phyloP scores from a whole-genome alignment of 2,329 filamentous ascomycete genomes.

The Celoporthe dispersa region DNA sequence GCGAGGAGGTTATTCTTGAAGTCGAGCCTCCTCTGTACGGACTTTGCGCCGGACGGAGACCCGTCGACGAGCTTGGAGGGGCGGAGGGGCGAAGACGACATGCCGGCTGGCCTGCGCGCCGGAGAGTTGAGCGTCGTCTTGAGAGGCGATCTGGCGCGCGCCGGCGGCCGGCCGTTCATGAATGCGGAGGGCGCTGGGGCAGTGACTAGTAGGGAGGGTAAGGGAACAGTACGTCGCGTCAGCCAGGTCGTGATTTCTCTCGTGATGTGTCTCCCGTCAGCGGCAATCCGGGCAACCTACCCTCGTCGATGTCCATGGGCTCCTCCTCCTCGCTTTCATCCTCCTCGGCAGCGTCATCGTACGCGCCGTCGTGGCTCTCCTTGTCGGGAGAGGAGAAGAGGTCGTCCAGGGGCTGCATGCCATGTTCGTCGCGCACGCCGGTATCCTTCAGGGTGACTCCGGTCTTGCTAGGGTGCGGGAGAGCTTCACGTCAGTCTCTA shows the following conservation, averaged over 20 bases:
- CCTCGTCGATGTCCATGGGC: constrained; percentile 51
- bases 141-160: constrained; percentile 60
- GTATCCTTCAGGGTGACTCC: constrained; percentile 80
- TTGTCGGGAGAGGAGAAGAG: constrained; percentile 88
- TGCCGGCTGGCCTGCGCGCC: constrained; percentile 63
- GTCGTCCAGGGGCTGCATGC: constrained; percentile 83
- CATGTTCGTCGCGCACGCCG: constrained; percentile 85
- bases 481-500: constrained; percentile 3
- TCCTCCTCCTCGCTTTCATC: constrained; percentile 48
- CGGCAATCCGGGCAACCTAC: constrained; percentile 38
- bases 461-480: constrained; percentile 73
- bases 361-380: constrained; percentile 36
- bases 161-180: constrained; percentile 53
- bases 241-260: neutral
- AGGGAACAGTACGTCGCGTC: constrained; percentile 32
- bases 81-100: constrained; percentile 54
- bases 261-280: neutral
- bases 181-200: constrained; percentile 59
- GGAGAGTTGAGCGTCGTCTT: constrained; percentile 67
- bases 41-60: constrained; percentile 38
- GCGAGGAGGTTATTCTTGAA: constrained; percentile 44
- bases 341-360: constrained; percentile 39
- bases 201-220: constrained; percentile 44
- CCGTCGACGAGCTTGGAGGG: neutral
- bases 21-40: constrained; percentile 59